Conservation (phyloP, 169 alveolate genomes). For the Haemoproteus tartakovskyi region DNA sequence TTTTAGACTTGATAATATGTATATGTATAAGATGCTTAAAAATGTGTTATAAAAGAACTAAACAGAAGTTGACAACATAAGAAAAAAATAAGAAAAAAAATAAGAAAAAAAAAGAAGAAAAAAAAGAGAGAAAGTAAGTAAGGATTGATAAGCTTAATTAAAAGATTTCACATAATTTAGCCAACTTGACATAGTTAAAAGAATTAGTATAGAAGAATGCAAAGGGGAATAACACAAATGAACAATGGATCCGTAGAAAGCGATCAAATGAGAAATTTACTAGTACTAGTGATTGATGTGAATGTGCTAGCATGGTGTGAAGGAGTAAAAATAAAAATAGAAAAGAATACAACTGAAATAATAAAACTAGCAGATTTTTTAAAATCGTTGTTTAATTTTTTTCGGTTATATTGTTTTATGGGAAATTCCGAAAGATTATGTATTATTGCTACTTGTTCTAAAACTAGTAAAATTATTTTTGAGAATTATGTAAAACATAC, state of each 20-base stretch:
- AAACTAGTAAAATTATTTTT: slow-evolving; percentile 21
- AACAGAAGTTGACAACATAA: no score
- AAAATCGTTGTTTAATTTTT: slow-evolving; percentile 33
- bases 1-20: no score
- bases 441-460: slow-evolving; percentile 34
- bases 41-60: no score
- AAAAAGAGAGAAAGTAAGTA: no score
- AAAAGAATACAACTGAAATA: slow-evolving; percentile 20
- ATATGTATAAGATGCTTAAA: no score
- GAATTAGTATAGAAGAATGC: no score
- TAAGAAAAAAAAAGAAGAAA: no score
- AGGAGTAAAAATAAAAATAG: slow-evolving; percentile 56
- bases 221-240: slow-evolving; percentile 17
- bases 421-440: slow-evolving; percentile 57
- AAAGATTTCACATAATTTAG: no score
- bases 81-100: no score
- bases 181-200: no score
- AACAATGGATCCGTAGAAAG: slow-evolving; percentile 16
- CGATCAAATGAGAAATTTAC: slow-evolving; percentile 6
- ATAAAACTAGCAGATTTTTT: slow-evolving; percentile 24
- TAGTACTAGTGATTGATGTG: slow-evolving; percentile 38
- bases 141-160: no score
- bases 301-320: slow-evolving; percentile 46
- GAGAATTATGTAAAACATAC: slow-evolving; percentile 49
- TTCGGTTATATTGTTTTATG: slow-evolving; percentile 50